Evolutionary conservation across 2,329 filamentous ascomycete species (phyloP).

Genomic region (Stagonosporopsis tanaceti): DNA sequence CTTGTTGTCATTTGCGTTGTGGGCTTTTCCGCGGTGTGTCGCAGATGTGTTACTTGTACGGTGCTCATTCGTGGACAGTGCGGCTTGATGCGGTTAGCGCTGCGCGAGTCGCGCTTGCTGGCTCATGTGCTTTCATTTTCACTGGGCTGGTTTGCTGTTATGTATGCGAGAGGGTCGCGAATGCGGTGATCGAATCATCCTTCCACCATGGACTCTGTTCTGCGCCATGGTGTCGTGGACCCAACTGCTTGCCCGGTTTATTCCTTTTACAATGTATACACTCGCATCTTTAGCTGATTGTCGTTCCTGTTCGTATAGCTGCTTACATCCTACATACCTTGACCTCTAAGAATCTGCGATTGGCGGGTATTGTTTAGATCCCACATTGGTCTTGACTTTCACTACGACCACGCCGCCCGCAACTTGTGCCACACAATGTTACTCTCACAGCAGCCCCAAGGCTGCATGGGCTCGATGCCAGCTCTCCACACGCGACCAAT

Average conservation of each 20-base stretch:
- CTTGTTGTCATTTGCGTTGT: neutral
- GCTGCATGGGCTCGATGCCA: conserved; percentile 1
- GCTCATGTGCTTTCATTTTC: conserved; percentile 13
- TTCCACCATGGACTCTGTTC: neutral
- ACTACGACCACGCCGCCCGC: neutral
- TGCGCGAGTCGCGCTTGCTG: conserved; percentile 12
- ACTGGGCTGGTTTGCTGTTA: neutral
- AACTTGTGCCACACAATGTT: conserved; percentile 7
- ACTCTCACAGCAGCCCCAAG: conserved; percentile 6
- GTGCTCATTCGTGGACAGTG: conserved; percentile 3
- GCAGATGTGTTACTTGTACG: neutral
- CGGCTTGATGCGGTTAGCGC: neutral
- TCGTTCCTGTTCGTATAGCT: neutral
- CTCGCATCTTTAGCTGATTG: neutral
- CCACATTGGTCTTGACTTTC: neutral
- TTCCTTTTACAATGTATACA: neutral
- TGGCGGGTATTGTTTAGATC: neutral
- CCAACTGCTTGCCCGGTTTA: neutral
- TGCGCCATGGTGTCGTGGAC: neutral
- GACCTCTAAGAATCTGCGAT: neutral
- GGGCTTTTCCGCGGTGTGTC: neutral
- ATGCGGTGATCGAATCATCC: neutral
- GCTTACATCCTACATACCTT: neutral
- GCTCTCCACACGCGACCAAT: neutral
- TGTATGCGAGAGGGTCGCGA: neutral